Base-by-base conservation (phyloP, 345 rosid species). In the Toxicodendron radicans region DNA sequence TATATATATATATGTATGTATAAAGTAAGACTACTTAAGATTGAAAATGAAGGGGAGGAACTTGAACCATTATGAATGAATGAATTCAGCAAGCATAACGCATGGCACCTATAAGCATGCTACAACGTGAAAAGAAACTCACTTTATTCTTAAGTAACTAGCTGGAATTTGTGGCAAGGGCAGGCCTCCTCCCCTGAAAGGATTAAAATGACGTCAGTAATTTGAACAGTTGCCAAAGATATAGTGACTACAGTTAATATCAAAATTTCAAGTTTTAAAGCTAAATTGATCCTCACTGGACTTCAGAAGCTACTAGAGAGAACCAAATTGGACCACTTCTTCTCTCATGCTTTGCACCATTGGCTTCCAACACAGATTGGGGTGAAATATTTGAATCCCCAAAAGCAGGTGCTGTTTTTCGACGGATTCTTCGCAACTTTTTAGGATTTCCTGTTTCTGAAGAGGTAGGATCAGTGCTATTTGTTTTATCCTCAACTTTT, bases 291-390 rank as follows among this genome's bases (percentile, higher is more conserved):
- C 72, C 97, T 91, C 84, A 95, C 99, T 86, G 92, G 64, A 91
- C 90, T 75, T 85, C 89, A 46, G 97, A 88, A 45, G 99, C 97
- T 64, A 95, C 86, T 77, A 95, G 84, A n/a, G 97, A 85, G 83
- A 95, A 93, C 98, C 99, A 95, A 80, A 93, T 88, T 65, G 97
- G 97, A 68, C 88, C 80, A 73, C 77, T 77, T 84, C 89, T 93
- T 82, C 83, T 82, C 70, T 86, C 86, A 73, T 56, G 80, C 80
- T 78, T 85, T 17, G 79, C 77, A 59, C 77, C 79, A 11, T 85
- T 82, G 72, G 90, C 89, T 80, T 88, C 84, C 17, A 87, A 53
- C 75, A 91, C 80, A 45, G 73, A 75, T 76, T 88, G 90, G 24
- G 85, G 88, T 20, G 95, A 86, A 80, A 83, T 79, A 64, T 79